Evolutionary conservation across 2,329 filamentous ascomycete species (phyloP).

Genomic region (Monosporascus ibericus): DNA sequence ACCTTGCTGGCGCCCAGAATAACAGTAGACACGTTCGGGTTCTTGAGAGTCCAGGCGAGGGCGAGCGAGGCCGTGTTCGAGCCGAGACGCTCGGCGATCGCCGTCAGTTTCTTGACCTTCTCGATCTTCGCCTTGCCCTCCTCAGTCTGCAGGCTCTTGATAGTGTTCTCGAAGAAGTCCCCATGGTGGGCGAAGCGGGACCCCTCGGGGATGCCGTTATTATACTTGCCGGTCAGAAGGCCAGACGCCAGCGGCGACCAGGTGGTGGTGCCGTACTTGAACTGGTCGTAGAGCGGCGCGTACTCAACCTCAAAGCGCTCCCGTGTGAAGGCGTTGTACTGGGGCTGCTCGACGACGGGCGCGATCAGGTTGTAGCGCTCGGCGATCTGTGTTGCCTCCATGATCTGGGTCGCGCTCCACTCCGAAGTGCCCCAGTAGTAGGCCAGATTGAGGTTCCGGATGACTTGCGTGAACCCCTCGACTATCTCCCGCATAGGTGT

Average conservation of each 20-base stretch:
- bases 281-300: conserved; percentile 49
- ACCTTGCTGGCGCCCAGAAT: conserved; percentile 47
- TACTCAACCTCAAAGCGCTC: conserved; percentile 58
- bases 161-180: conserved; percentile 54
- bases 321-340: conserved; percentile 58
- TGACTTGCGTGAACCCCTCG: conserved; percentile 41
- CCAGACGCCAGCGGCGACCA: conserved; percentile 47
- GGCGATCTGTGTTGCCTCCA: conserved; percentile 48
- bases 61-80: conserved; percentile 45
- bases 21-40: conserved; percentile 45
- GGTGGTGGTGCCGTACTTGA: conserved; percentile 47
- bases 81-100: conserved; percentile 52
- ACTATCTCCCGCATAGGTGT: conserved; percentile 60
- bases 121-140: conserved; percentile 48
- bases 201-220: conserved; percentile 54
- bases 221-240: conserved; percentile 58
- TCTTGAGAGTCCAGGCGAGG: conserved; percentile 48
- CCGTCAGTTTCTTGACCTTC: conserved; percentile 37
- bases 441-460: conserved; percentile 49
- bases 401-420: conserved; percentile 54
- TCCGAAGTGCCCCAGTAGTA: conserved; percentile 61
- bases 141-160: conserved; percentile 54
- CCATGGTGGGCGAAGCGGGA: conserved; percentile 57
- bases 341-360: conserved; percentile 39
- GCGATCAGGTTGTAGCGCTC: conserved; percentile 55